These are phyloP conservation scores for Eucalyptus albens DNA, from an alignment of 345 rosid species.

Conservation along the genomic window DNA sequence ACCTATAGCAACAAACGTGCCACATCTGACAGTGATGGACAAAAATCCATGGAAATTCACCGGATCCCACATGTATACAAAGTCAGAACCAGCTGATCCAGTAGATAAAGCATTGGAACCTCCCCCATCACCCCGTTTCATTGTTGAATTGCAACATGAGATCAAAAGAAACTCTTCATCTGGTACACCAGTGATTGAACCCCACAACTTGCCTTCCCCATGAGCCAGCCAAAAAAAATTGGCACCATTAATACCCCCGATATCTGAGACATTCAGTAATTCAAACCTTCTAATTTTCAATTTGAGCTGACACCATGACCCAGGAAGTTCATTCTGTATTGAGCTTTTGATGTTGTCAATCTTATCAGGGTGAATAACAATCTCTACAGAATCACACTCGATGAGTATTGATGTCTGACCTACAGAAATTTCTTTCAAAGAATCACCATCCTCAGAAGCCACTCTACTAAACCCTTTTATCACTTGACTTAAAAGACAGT, in stretches of 20 bases:
- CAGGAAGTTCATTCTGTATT: conserved; percentile 79
- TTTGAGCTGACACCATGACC: conserved; percentile 65
- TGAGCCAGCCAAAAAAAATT: conserved; percentile 73
- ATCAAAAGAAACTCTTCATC: conserved; percentile 57
- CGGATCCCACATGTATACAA: conserved; percentile 58
- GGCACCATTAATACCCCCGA: conserved; percentile 57
- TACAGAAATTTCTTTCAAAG: conserved; percentile 7
- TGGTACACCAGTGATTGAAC: conserved; percentile 49
- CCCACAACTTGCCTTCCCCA: conserved; percentile 70
- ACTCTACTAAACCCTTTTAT: conserved; percentile 22
- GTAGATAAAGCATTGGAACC: conserved; percentile 89
- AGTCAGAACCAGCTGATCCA: conserved; percentile 74
- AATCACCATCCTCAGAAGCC: conserved; percentile 9
- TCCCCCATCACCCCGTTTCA: conserved; percentile 94
- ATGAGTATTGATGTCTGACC: conserved; percentile 53
- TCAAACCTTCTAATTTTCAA: conserved; percentile 47
- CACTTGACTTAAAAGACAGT: conserved; percentile 35
- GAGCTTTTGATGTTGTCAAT: conserved; percentile 31
- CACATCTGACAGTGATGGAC: conserved; percentile 55
- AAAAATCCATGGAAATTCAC: conserved; percentile 23
- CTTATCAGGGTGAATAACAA: conserved; percentile 49
- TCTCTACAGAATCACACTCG: conserved; percentile 69
- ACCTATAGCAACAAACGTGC: conserved; percentile 76
- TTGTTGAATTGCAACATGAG: conserved; percentile 69
- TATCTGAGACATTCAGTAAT: conserved; percentile 54